phyloP scores from a whole-genome alignment of 257 asterid species.

The Solanum pinnatisectum region DNA sequence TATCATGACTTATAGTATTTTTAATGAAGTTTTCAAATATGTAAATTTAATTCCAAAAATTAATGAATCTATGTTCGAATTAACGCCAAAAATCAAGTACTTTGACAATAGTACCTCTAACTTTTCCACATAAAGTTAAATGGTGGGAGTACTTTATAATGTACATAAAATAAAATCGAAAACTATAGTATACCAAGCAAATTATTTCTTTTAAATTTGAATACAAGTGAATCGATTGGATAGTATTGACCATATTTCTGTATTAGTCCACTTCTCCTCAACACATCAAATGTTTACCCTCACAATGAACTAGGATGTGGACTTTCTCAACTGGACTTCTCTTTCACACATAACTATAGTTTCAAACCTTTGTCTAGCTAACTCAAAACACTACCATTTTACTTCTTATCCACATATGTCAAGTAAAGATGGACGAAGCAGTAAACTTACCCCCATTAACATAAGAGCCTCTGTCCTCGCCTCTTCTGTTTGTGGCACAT shows the following conservation, averaged over 20 bases:
- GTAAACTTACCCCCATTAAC: slow-evolving; percentile 78
- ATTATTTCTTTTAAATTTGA: background rate
- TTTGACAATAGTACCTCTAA: background rate
- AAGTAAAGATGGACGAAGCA: background rate
- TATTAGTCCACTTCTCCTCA: background rate
- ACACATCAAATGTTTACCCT: background rate
- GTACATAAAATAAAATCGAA: background rate
- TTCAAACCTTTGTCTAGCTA: background rate
- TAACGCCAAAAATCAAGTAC: background rate
- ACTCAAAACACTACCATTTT: background rate
- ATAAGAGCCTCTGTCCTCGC: slow-evolving; percentile 92
- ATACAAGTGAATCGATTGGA: background rate
- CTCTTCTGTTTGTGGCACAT: slow-evolving; percentile 98
- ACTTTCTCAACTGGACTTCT: background rate
- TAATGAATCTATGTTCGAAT: background rate
- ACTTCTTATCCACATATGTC: background rate
- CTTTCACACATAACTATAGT: background rate
- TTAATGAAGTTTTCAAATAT: background rate
- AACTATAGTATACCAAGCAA: background rate
- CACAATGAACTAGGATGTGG: background rate
- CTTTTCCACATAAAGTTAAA: background rate
- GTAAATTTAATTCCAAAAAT: background rate
- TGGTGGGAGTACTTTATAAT: background rate
- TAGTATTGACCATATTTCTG: background rate
- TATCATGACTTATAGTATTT: background rate